Evolutionary conservation across 306 rosid species (phyloP), one percentile per base, ranked within the genome.

Genomic region (Cicer pinnatifidum): DNA sequence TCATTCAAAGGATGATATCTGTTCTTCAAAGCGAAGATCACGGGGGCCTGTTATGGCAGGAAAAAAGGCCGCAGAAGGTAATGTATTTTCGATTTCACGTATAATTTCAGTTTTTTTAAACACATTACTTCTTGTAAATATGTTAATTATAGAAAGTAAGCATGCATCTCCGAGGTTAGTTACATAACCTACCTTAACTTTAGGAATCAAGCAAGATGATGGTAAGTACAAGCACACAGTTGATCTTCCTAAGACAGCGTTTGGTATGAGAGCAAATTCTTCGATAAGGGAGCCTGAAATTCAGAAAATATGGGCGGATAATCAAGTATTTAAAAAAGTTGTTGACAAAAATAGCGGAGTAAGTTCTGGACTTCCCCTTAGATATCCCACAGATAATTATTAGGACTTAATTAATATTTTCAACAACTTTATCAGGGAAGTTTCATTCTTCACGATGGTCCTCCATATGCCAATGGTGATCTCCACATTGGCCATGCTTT

Each of bases 401-500:
- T 17, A 59, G 59, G 69, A 73, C 68, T 76, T 75, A 60, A 67
- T 76, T 84, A 35, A 68, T 71, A 20, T 70, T 70, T 81, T 59
- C 60, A 79, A 68, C 65, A 51, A 67, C 64, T 70, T 82, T 80
- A 33, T 69, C 85, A 91, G 97, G 93, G 75, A 80, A 89, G 44
- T 72, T 94, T 91, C 74, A 87, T 89, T 85, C 99, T 94, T 76
- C 99, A 95, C 35, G 97, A 95, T 44, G 99, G 97, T 75, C 99
- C 97, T 72, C 99, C 97, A 16, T 91, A 95, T 79, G 99, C 99
- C 82, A 95, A 95, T 72, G 97, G 99, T 9, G 96, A 95, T 82
- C 99, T 95, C 81, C 99, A 95, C 86, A 95, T 95, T 76, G 99
- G 97, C 57, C 97, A 88, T 78, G 99, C 97, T 64, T 67, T 91